phyloP scores from a whole-genome alignment of 345 rosid species.

The Murraya koenigii region DNA sequence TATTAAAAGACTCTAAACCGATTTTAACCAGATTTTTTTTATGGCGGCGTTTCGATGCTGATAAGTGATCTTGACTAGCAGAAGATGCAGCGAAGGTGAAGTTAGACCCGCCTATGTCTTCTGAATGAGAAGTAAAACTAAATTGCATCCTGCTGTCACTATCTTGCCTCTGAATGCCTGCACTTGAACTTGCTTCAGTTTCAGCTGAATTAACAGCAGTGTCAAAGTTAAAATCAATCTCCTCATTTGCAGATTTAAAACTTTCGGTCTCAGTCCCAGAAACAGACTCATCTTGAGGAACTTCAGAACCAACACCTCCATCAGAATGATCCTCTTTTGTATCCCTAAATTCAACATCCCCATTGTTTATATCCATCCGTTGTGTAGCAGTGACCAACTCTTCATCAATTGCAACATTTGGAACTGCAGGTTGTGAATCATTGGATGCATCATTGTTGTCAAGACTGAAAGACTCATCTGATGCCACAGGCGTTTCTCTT shows the following conservation, averaged over 20 bases:
- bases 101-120: slow-evolving; percentile 40
- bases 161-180: slow-evolving; percentile 41
- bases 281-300: slow-evolving; percentile 41
- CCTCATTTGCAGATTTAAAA: slow-evolving; percentile 83
- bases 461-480: slow-evolving; percentile 52
- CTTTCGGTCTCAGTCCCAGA: slow-evolving; percentile 89
- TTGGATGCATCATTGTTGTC: slow-evolving; percentile 28
- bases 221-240: slow-evolving; percentile 56
- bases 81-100: slow-evolving; percentile 80
- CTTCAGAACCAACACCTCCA: slow-evolving; percentile 36
- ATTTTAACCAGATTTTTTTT: slow-evolving; percentile 43
- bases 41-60: slow-evolving; percentile 38
- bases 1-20: slow-evolving; percentile 38
- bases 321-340: slow-evolving; percentile 35
- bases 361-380: slow-evolving; percentile 60
- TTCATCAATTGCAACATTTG: slow-evolving; percentile 48
- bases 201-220: slow-evolving; percentile 45
- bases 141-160: slow-evolving; percentile 35
- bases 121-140: slow-evolving; percentile 33
- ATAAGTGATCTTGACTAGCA: slow-evolving; percentile 39
- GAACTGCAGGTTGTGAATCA: slow-evolving; percentile 33
- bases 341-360: slow-evolving; percentile 24
- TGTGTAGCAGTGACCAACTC: slow-evolving; percentile 59
- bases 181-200: slow-evolving; percentile 63
- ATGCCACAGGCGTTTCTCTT: slow-evolving; percentile 55